Evolutionary conservation across 2,329 filamentous ascomycete species (phyloP).

Genomic region (Reticulascus tulasneorum): DNA sequence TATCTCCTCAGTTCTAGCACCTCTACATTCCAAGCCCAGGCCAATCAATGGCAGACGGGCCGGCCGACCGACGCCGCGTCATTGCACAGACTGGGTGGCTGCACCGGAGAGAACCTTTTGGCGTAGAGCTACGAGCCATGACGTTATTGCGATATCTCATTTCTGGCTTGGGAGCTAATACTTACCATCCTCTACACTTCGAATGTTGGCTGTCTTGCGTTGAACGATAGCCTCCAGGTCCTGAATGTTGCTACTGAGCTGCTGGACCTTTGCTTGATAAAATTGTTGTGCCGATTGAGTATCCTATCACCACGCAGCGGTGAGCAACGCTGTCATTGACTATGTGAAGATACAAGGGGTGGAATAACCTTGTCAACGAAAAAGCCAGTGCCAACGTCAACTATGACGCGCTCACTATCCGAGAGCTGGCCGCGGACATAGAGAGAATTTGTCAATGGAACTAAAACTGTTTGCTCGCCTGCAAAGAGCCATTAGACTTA

Average conservation of each 20-base stretch:
- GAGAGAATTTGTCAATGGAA: slow-evolving; percentile 91
- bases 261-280: slow-evolving; percentile 53
- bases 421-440: slow-evolving; percentile 85
- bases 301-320: slow-evolving; percentile 4
- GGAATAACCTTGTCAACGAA: slow-evolving; percentile 81
- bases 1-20: background rate
- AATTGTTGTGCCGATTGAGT: slow-evolving; percentile 51
- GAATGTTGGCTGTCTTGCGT: slow-evolving; percentile 77
- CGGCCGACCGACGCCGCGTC: too few relatives aligned
- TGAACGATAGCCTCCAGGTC: slow-evolving; percentile 56
- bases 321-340: background rate
- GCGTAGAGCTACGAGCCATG: slow-evolving; percentile 32
- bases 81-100: too few relatives aligned
- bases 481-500: background rate
- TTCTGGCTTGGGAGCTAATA: background rate
- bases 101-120: slow-evolving; percentile 37
- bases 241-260: slow-evolving; percentile 49
- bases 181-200: slow-evolving; percentile 82
- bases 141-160: background rate
- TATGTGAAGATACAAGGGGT: slow-evolving; percentile 1
- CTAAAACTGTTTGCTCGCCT: slow-evolving; percentile 59
- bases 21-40: background rate
- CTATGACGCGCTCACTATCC: slow-evolving; percentile 72
- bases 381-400: slow-evolving; percentile 92
- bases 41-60: too few relatives aligned